Evolutionary conservation across 257 asterid species (phyloP), one percentile per base, ranked within the genome.

Genomic region (Osmanthus fragrans): DNA sequence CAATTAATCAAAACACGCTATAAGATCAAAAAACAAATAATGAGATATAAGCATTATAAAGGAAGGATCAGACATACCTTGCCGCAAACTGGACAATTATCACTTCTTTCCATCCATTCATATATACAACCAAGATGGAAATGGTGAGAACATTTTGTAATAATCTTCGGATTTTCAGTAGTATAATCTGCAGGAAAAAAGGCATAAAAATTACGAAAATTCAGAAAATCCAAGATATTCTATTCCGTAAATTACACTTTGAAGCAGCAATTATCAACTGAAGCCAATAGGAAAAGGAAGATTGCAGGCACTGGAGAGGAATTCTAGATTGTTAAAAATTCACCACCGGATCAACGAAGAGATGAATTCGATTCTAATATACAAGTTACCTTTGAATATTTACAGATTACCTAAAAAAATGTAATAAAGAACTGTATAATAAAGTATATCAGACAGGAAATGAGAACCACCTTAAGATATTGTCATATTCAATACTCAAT

Each of bases 21-120:
- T 60, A 23, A 60, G 67, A 23, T 21, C 30, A 60, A 21, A 60
- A 60, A 6, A n/a, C n/a, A 58, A 58, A 21, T 19, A 58, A 58
- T 54, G 64, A 21, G 66, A 58, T 1, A 58, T 58, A 58, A 58
- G 66, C 66, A 21, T 23, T 21, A n/a, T 1, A 19, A 19, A 23
- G 25, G 72, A 67, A 82, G 36, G 80, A 76, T 56, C 32, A 47
- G 37, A 49, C 12, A 47, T 84, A 89, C 93, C 89, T 84, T 82
- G 85, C 91, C 90, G 78, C 93, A 89, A 76, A 89, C 85, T 1
- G 93, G 93, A 83, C 93, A 89, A 81, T 77, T 81, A 75, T 89
- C 91, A 84, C 93, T 89, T 87, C 93, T 85, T 83, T 89, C 91
- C 91, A 87, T 87, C 93, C 93, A 89, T 82, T 89, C 93, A 77